Base-by-base conservation (phyloP, 345 rosid genomes). In the Populus davidiana region DNA sequence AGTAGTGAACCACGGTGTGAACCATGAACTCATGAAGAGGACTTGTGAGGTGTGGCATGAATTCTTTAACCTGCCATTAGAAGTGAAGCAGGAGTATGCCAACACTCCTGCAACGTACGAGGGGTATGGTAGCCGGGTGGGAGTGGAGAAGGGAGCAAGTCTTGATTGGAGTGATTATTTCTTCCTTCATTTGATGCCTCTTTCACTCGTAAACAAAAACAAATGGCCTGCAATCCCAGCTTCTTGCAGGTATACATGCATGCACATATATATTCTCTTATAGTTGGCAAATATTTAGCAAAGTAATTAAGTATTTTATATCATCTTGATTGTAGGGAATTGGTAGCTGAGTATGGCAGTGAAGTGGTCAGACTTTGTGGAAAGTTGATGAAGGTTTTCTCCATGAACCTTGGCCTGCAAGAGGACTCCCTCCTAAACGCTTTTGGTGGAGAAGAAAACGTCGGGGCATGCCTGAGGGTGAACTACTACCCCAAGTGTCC, bases 81-180 rank as follows among this genome's bases (percentile, higher is more conserved):
- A 71, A 43, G 59, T 13, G n/a, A 82, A 82, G 69, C 76, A 82
- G 18, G 17, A 64, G 43, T 82, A 78, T 36, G 81, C 85, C 7
- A 82, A 78, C 66, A 52, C 47, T 1, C 85, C 82, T 11, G 67
- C 21, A 0, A 78, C 85, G 38, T 82, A 82, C 47, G 85, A 82
- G 54, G 85, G 85, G 3, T 82, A 78, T 29, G 85, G 85, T 36
- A 82, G 85, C 72, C 81, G 85, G 12, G 54, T 82, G 23, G 85
- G 85, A 0, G 82, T 82, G 9, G 79, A 82, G 79, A 71, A 78
- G 44, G 85, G 70, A 1, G 85, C 79, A 0, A 29, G 8, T 50
- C 79, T 82, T 47, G 85, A 82, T 61, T 82, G 85, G 85, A 82
- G 82, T 38, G 85, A 82, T 23, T 82, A 82, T 61, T 82, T 82